Evolutionary conservation across 495 filamentous ascomycete species (phyloP).

Genomic region (Neurospora sp.): DNA sequence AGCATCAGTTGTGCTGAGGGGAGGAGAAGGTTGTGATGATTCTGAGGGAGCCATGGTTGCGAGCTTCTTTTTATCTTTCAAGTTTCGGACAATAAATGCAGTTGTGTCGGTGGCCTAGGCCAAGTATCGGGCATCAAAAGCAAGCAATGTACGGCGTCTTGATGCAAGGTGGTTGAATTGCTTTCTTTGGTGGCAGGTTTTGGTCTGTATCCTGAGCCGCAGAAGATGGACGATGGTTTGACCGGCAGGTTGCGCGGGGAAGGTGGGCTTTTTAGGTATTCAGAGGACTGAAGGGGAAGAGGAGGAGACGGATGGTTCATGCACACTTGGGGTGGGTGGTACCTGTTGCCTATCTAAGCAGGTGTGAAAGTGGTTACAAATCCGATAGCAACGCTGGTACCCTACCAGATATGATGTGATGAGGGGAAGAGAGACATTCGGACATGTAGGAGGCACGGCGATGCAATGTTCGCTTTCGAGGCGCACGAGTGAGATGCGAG

Average conservation of each 20-base stretch:
- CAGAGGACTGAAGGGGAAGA: neutral
- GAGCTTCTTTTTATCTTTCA: neutral
- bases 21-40: neutral
- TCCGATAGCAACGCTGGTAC: neutral
- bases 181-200: neutral
- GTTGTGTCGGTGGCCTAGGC: neutral
- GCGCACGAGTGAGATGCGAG: neutral
- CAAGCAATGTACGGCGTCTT: neutral
- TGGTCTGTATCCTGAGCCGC: neutral
- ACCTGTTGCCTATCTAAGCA: neutral
- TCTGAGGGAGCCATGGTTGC: constrained; percentile 4
- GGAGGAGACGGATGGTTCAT: neutral
- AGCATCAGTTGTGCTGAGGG: neutral
- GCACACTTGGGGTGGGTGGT: neutral
- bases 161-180: neutral
- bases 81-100: neutral
- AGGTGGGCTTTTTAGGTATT: neutral
- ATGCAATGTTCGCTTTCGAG: neutral
- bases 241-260: neutral
- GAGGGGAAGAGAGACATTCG: neutral
- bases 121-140: neutral
- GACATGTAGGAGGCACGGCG: neutral
- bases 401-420: neutral
- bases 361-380: neutral
- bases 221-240: neutral